phyloP scores from a whole-genome alignment of 208 protist genomes.

The Crithidia expoeki region DNA sequence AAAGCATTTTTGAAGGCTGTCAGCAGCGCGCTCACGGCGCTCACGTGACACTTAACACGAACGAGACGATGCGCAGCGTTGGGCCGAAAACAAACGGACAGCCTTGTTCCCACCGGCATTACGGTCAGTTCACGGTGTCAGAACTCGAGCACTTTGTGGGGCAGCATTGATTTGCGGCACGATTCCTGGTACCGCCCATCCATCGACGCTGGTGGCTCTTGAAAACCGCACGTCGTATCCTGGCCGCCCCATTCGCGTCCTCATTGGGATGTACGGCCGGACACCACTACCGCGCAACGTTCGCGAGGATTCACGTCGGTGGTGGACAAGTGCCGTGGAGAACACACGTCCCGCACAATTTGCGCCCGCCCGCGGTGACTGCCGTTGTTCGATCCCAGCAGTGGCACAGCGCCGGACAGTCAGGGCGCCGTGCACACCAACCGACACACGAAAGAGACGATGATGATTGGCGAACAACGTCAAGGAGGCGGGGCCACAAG shows the following conservation, averaged over 20 bases:
- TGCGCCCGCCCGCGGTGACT: background rate
- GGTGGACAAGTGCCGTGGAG: background rate
- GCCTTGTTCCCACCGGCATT: background rate
- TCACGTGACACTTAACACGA: conserved; percentile 15
- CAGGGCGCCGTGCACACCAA: no score
- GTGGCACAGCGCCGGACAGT: background rate
- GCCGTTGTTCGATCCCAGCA: background rate
- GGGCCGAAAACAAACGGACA: background rate
- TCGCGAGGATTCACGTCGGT: background rate
- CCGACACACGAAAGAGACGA: no score
- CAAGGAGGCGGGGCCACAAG: no score
- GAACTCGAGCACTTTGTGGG: background rate
- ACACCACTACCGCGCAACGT: background rate
- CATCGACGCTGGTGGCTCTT: background rate
- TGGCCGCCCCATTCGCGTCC: background rate
- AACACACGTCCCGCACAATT: background rate
- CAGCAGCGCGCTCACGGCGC: background rate
- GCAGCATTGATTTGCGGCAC: background rate
- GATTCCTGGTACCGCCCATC: background rate
- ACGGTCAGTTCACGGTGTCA: background rate
- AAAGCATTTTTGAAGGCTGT: background rate
- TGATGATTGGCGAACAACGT: no score
- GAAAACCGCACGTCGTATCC: background rate
- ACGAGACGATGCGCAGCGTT: conserved; percentile 12
- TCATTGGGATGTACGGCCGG: background rate